Conservation (phyloP, 1,284 basidiomycete genomes). For the Thelephora terrestris region DNA sequence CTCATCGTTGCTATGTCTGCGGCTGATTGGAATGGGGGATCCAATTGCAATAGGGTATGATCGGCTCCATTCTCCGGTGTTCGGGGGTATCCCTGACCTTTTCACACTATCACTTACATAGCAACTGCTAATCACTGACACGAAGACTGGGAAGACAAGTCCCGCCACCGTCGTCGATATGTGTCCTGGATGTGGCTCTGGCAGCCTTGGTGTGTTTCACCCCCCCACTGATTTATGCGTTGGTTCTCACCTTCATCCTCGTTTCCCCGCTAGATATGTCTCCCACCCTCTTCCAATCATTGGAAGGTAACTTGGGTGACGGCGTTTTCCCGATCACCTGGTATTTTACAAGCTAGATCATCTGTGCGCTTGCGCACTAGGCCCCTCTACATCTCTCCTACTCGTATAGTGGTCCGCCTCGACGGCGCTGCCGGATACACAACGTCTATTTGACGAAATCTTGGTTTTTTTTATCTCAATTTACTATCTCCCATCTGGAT, state of each 20-base stretch:
- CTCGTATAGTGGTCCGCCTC: too few relatives aligned
- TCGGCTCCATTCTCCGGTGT: not conserved
- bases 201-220: constrained; percentile 13
- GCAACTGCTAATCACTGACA: constrained; percentile 8
- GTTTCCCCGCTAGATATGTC: constrained; percentile 42
- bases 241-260: not conserved
- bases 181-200: constrained; percentile 15
- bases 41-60: constrained; percentile 7
- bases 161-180: constrained; percentile 13
- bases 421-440: too few relatives aligned
- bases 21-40: constrained; percentile 6
- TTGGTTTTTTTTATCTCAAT: too few relatives aligned
- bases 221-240: not conserved
- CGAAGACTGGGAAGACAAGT: constrained; percentile 14
- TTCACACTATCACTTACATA: not conserved
- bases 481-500: too few relatives aligned
- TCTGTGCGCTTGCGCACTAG: too few relatives aligned
- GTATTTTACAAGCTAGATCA: not conserved
- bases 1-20: constrained; percentile 10
- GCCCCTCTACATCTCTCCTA: too few relatives aligned
- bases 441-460: too few relatives aligned
- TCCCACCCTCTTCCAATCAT: constrained; percentile 32
- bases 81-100: not conserved
- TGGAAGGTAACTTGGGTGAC: constrained; percentile 19
- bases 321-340: not conserved